Evolutionary conservation across 805 yeast species (phyloP).

Genomic region (Starmerella geochares): DNA sequence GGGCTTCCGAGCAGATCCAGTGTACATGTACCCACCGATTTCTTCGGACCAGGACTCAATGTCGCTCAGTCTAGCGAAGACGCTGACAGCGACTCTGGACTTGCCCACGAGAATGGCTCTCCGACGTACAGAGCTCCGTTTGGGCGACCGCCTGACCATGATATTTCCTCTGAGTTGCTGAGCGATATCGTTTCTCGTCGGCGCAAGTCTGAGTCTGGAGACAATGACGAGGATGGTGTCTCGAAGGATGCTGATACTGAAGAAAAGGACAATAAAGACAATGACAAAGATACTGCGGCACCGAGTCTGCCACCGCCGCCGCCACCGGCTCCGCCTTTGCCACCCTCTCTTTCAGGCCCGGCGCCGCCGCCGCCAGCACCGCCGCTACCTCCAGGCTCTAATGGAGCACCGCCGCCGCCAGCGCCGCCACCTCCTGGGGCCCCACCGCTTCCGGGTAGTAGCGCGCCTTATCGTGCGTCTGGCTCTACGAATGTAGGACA

Average conservation of each 20-base stretch:
- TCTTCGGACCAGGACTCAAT: neutral
- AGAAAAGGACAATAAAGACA: neutral
- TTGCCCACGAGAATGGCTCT: neutral
- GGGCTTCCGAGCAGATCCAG: neutral
- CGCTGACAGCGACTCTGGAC: neutral
- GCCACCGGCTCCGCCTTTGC: neutral
- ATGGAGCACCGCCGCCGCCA: conserved; percentile 22
- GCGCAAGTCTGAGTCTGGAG: neutral
- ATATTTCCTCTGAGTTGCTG: conserved; percentile 14
- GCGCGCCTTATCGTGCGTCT: conserved; percentile 23
- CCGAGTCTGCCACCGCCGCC: neutral
- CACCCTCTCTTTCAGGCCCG: neutral
- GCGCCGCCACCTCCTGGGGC: conserved; percentile 31
- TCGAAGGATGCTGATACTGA: neutral
- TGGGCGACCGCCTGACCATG: conserved; percentile 6
- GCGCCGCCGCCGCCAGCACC: conserved; percentile 19
- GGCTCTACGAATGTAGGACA: neutral
- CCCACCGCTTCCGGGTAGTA: conserved; percentile 27
- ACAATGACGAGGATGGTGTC: conserved; percentile 1
- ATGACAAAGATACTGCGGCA: conserved; percentile 6
- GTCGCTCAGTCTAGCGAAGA: neutral
- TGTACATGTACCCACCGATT: neutral
- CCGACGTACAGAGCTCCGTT: neutral
- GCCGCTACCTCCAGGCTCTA: conserved; percentile 23
- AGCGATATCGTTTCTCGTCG: conserved; percentile 14